Evolutionary conservation across 225 moss, liverwort and hornwort genomes (phyloP), one percentile per base, ranked within the genome.

Genomic region (Physcomitrium patens): DNA sequence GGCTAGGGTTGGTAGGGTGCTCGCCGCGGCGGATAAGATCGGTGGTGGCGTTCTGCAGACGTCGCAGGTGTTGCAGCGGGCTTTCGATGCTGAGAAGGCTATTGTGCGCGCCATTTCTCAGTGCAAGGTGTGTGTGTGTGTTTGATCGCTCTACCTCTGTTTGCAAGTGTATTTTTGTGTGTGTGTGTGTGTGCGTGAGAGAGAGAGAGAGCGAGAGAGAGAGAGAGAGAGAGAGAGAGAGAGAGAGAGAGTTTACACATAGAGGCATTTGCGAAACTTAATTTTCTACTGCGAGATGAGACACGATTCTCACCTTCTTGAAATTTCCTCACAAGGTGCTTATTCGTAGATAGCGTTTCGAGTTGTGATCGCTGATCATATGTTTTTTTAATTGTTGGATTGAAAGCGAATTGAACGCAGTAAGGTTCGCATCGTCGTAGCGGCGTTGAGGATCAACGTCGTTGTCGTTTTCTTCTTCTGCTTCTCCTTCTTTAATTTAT

Each of bases 1-100:
- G 77, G 47, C 74, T 26, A 89, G 89, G 82, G 84, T 99, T 63
- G 89, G 79, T 63, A 84, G 90, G 17, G 60, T 99, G 47, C 76
- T 83, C 56, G 78, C 78, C 19, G 92, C 75, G 22, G 94, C 90
- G 7, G 97, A 89, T 68, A 94, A 95, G 90, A 95, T 99, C 77
- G 91, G 94, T 3, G 93, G 94, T 31, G 81, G 80, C 28, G 91
- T 99, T 65, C 79, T 87, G 57, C 90, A 84, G 76, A 70, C 91
- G 59, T 90, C 94, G 43, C 89, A 94, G 76, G 80, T 87, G 73
- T 55, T 99, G 82, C 89, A 91, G 78, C 80, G 70, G n/a, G 92
- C 94, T 10, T 99, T 99, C 17, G 83, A 82, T 42, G 89, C 84
- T 11, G 91, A 99, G 86, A 90, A 93, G 69, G 77, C 70, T 37